Percentiles rank a stretch among this genome's conserved stretches.
phyloP scores from a whole-genome alignment of 23 red algal species.

The Agarophyton chilense region DNA sequence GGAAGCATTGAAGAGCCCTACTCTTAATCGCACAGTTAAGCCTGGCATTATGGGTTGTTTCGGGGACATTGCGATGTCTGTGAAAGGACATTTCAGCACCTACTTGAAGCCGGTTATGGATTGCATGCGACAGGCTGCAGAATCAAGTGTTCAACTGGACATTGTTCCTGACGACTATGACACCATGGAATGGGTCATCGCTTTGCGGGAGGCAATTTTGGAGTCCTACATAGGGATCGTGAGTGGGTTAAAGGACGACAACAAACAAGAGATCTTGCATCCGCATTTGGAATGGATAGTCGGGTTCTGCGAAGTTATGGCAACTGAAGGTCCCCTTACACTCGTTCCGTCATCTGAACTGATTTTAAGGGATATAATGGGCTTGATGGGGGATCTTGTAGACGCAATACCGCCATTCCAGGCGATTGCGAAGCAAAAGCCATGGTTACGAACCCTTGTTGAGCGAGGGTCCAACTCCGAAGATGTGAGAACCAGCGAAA shows the following conservation, averaged over 20 bases:
- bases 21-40: constrained; percentile 89
- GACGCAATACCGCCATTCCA: constrained; percentile 62
- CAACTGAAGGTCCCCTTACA: not conserved
- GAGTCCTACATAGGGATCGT: constrained; percentile 94
- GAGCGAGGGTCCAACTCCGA: constrained; percentile 36
- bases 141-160: constrained; percentile 68
- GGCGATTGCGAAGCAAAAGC: constrained; percentile 15
- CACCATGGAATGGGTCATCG: constrained; percentile 88
- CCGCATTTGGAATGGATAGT: constrained; percentile 84
- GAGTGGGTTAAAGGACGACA: constrained; percentile 75
- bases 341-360: constrained; percentile 24
- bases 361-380: constrained; percentile 32
- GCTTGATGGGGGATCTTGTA: constrained; percentile 60
- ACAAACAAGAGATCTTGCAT: constrained; percentile 68
- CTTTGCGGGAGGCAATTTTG: constrained; percentile 88
- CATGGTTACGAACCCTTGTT: constrained; percentile 46
- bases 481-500: constrained; percentile 52
- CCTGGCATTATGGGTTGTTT: constrained; percentile 90
- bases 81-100: constrained; percentile 84
- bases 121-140: constrained; percentile 86
- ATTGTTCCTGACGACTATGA: constrained; percentile 86
- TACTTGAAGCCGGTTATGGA: constrained; percentile 85
- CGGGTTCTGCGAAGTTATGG: constrained; percentile 70
- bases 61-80: constrained; percentile 95
- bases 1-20: constrained; percentile 71